Percentiles rank a stretch among this genome's conserved stretches.
phyloP scores from a whole-genome alignment of 305 asterid species.

The Salvia sclarea region DNA sequence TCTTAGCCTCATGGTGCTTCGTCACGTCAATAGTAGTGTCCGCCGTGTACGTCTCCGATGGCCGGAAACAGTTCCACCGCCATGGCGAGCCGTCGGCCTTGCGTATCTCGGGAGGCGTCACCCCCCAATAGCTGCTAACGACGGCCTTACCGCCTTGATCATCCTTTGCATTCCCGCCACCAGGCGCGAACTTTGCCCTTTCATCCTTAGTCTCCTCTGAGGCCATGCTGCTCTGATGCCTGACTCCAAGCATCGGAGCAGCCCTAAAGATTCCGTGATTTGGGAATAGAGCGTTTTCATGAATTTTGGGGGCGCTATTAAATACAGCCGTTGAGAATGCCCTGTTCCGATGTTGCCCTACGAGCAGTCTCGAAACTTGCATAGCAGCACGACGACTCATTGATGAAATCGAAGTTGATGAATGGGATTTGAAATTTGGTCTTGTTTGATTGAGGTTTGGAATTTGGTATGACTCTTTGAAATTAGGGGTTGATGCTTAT shows the following conservation, averaged over 20 bases:
- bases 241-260: slow-evolving; percentile 6
- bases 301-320: slow-evolving; percentile 6
- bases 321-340: slow-evolving; percentile 30
- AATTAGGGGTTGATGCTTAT: slow-evolving; percentile 24
- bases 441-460: background rate
- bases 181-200: slow-evolving; percentile 12
- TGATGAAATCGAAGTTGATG: background rate
- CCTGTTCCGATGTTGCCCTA: slow-evolving; percentile 26
- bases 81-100: slow-evolving; percentile 66
- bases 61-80: slow-evolving; percentile 76
- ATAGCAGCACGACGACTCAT: slow-evolving; percentile 43
- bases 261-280: background rate
- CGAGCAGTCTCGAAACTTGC: slow-evolving; percentile 34
- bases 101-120: slow-evolving; percentile 44
- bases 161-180: background rate
- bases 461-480: slow-evolving; percentile 12
- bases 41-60: slow-evolving; percentile 80
- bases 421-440: background rate
- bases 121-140: slow-evolving; percentile 73
- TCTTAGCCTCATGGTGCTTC: slow-evolving; percentile 55
- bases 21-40: slow-evolving; percentile 65
- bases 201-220: slow-evolving; percentile 23
- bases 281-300: background rate
- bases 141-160: slow-evolving; percentile 23
- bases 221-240: slow-evolving; percentile 36